Evolutionary conservation across 768 basidiomycete species (phyloP), one percentile per base, ranked within the genome.

Genomic region (Stropharia rugosoannulata): DNA sequence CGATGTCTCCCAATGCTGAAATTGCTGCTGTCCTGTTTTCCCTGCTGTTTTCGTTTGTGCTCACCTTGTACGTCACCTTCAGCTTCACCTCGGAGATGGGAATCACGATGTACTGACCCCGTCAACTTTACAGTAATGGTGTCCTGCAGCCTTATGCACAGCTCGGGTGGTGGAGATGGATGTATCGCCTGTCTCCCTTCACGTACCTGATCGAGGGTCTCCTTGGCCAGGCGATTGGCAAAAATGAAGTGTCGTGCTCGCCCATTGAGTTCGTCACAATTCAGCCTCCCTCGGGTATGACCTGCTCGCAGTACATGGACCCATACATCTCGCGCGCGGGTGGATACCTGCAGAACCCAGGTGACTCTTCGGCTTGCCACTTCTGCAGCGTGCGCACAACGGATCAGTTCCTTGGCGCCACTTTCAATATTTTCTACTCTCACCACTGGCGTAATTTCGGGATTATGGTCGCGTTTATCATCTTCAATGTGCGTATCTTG

Each of bases 131-230:
- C 47, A 80, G 79, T 61, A 75, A 84, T 59, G 85, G 85, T 55
- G 83, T 86, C 49, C 64, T 88, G 4, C 86, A 88, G 60, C 86
- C 86, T 4, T 84, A 73, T 64, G 59, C 73, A 6, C 73, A 74
- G 15, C 77, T 87, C 13, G 82, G 81, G 3, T 85, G 83, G 80
- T 88, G 86, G 87, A 66, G 64, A 45, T 86, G 85, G 84, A 83
- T 85, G 83, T 72, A 75, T 58, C 73, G 65, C 52, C 52, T 79
- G 27, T 81, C 81, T 3, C 82, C 82, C 0, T 83, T 73, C 64
- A 80, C 80, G 1, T 85, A 86, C 59, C 68, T 86, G 25, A 73
- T 86, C 53, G 83, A 83, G 49, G 70, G 70, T 29, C 53, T 73
- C 3, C 51, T 73, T 11, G 73, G 73, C 18, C 67, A 74, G 63